Base-by-base conservation (phyloP, 306 rosid genomes). In the Hylodesmum podocarpum region DNA sequence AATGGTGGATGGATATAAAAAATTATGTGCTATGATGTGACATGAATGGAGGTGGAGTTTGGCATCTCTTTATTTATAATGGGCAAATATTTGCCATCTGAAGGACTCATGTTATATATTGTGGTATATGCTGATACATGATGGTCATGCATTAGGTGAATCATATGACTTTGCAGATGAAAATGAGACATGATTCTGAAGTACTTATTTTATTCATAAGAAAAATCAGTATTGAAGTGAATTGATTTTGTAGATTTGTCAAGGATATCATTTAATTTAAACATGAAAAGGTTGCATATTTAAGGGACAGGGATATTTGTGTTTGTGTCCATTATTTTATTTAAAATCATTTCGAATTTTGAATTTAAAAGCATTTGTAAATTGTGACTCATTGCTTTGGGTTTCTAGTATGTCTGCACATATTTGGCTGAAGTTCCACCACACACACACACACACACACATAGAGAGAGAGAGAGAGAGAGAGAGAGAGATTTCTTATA, bases 91-190 rank as follows among this genome's bases (percentile, higher is more conserved):
- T 69, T 49, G 6, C 24, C 64, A 33, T 63, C 70, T 37, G 39
- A 37, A 27, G 68, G 58, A 66, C 24, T 24, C 22, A 33, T 68
- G 67, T 67, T 22, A 21, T 28, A 36, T 66, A 40, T 69, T 36
- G 29, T 62, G 36, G 76, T 31, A 78, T 46, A 11, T 66, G 31
- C 51, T 39, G 71, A 77, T 71, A 71, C 54, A 53, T 70, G 50
- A 75, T 69, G 18, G 65, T 44, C 16, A 47, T 63, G 70, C 53
- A 8, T 13, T 28, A 6, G 58, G 39, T 70, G 57, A 49, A 78
- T 49, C 47, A 18, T 55, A 43, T 49, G 40, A 15, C 27, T 46
- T 31, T 51, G 70, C 40, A 44, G 49, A 16, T 73, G 43, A 68
- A 58, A 46, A 25, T 64, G 13, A 41, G 41, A 61, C 49, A 7